Evolutionary conservation across 257 asterid species (phyloP).

Genomic region (Avicennia marina): DNA sequence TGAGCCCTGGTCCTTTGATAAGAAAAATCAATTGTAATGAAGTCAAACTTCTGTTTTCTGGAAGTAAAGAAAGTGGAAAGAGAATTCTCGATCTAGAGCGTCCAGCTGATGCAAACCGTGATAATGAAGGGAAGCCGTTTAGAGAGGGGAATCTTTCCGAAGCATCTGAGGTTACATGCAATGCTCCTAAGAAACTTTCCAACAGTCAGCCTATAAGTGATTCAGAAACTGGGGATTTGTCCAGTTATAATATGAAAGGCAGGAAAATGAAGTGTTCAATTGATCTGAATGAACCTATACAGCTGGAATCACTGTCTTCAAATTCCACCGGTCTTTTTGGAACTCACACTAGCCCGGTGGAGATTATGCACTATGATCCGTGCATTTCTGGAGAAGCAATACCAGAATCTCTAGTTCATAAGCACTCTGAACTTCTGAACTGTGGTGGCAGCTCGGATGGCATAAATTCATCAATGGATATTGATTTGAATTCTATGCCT

Average conservation of each 20-base stretch:
- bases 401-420: conserved; percentile 19
- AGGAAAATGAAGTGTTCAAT: conserved; percentile 27
- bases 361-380: conserved; percentile 16
- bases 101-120: conserved; percentile 32
- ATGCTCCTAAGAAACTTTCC: conserved; percentile 13
- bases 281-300: conserved; percentile 66
- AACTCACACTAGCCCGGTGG: conserved; percentile 19
- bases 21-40: conserved; percentile 21
- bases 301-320: conserved; percentile 28
- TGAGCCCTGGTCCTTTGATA: conserved; percentile 14
- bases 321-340: conserved; percentile 26
- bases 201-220: conserved; percentile 18
- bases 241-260: conserved; percentile 25
- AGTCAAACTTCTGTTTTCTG: conserved; percentile 16
- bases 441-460: conserved; percentile 21
- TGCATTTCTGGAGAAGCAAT: conserved; percentile 21
- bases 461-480: conserved; percentile 15
- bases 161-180: conserved; percentile 10
- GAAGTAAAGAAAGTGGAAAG: conserved; percentile 23
- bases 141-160: conserved; percentile 21
- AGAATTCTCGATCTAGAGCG: conserved; percentile 42
- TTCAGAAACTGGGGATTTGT: conserved; percentile 22
- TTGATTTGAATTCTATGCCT: conserved; percentile 50
- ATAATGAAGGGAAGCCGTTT: conserved; percentile 28
- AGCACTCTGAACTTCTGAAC: conserved; percentile 13